Base-by-base conservation (phyloP, 345 rosid genomes). In the Durio zibethinus region DNA sequence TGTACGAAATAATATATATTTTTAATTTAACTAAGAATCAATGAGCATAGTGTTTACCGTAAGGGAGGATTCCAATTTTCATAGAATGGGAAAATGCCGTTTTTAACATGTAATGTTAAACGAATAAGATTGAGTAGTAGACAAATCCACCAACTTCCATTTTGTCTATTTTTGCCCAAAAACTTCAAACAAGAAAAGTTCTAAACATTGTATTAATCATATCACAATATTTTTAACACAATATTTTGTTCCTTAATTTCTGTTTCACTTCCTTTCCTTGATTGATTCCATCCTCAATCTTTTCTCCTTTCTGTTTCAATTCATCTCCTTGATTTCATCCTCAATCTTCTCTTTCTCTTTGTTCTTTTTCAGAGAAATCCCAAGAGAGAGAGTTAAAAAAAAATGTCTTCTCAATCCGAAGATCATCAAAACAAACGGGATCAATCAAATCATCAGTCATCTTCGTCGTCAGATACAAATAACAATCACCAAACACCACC, bases 361-460 rank as follows among this genome's bases (percentile, higher is more conserved):
- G 5, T 14, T 63, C 21, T 0, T 25, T 79, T 25, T 31, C 16
- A 21, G 57, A 74, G 69, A 38, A 35, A 11, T 15, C 31, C 10
- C 2, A 18, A 45, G 69, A 16, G 35, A 14, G 50, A 62, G 59
- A 23, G 21, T 4, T 7, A 4, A 4, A 38, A 16, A 36, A 40
- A 48, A 73, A 86, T 80, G 85, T 74, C 82, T 60, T 76, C 84
- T 27, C 77, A 36, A 40, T 31, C 68, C 16, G 76, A 64, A 14
- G 27, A 71, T 50, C 60, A 74, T 4, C 57, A 36, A 25, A 35
- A 47, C 27, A 54, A 65, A 18, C 70, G 18, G 31, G 79, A 63
- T 50, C 42, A 71, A 50, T 3, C 73, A 45, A 45, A 68, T 43
- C 11, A 43, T 43, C 25, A 27, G 8, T 33, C 72, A 20, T 20